Base-by-base conservation (phyloP, 2,329 filamentous ascomycete genomes). In the Meredithiella fracta region DNA sequence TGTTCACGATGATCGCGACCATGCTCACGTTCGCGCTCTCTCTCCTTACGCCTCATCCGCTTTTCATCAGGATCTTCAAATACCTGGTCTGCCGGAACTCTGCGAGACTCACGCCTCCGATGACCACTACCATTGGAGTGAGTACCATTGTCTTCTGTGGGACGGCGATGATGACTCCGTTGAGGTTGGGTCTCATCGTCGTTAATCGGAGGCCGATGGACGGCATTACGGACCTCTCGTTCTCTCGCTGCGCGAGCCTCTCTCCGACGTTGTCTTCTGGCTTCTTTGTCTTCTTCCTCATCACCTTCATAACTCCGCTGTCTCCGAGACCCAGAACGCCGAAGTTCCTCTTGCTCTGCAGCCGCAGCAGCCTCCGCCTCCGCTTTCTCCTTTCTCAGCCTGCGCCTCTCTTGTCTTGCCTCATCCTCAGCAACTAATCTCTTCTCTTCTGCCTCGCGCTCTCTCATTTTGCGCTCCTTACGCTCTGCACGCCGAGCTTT, bases 61-160 rank as follows among this genome's bases (percentile, higher is more conserved):
- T 73, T 71, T 29, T 72, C 70, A 61, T 80, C 72, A n/a, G 77
- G 76, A 34, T 77, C 76, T 57, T 81, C 78, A 47, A 76, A 52
- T 14, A 40, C 50, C 20, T 52, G 50, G 4, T 52, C 31, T 14
- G 50, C 50, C 14, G 29, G 50, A 7, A 38, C n/a, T n/a, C 50
- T 25, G 9, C 50, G 26, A 38, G 50, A 52, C 31, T 52, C 50
- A 20, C 34, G 29, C 9, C 50, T 17, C 11, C 50, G 29, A 23
- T 52, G 26, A 37, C 50, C 31, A 40, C 17, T 38, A 11, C 50
- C 34, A 40, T 29, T 29, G 2, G 50, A 52, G 22, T 52, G 17
- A 6, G 31, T 15, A 9, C 25, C 50, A 22, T 47, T 40, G 2
- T 54, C 40, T 5, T 47, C 40, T 9, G 34, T 26, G 14, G 29